A percentile compares a stretch with the other conserved stretches of the same genome.
Evolutionary conservation across 179 eudicot genomes (phyloP).

Genomic region (Amaranthus tricolor): DNA sequence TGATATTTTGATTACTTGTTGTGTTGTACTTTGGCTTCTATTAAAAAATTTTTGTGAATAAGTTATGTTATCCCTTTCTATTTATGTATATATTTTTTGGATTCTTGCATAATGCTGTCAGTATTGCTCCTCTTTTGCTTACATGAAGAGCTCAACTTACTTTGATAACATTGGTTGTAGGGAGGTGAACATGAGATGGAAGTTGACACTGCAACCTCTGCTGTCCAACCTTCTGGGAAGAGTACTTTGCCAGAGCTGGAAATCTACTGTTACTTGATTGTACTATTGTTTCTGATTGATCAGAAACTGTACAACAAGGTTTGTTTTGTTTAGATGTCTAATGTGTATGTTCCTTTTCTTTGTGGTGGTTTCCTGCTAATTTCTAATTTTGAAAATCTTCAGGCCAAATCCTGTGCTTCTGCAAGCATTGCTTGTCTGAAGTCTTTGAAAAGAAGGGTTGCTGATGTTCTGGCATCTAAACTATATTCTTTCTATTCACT

Average conservation of each 20-base stretch:
- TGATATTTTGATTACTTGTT: no score
- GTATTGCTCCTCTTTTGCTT: neutral
- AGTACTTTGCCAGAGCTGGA: slow-evolving; percentile 81
- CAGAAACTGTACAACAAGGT: slow-evolving; percentile 80
- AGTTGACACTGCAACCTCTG: slow-evolving; percentile 81
- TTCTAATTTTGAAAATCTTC: slow-evolving; percentile 15
- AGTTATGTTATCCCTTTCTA: no score
- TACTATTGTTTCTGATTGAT: slow-evolving; percentile 75
- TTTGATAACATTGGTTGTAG: slow-evolving; percentile 31
- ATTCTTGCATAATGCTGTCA: slow-evolving; percentile 5
- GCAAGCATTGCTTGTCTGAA: slow-evolving; percentile 89
- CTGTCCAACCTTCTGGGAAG: slow-evolving; percentile 60
- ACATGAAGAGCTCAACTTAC: neutral
- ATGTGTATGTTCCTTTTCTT: neutral
- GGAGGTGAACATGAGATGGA: slow-evolving; percentile 84
- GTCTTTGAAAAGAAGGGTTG: slow-evolving; percentile 74
- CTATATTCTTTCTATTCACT: slow-evolving; percentile 84
- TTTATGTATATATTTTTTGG: no score
- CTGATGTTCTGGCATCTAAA: slow-evolving; percentile 86
- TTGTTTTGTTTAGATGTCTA: neutral
- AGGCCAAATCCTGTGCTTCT: slow-evolving; percentile 93
- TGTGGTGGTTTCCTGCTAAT: slow-evolving; percentile 10
- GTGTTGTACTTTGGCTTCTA: no score
- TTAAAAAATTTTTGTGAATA: no score
- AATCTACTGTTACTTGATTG: slow-evolving; percentile 84